Evolutionary conservation across 352 stramenopile species (phyloP), one percentile per base, ranked within the genome.

Genomic region (Phytophthora hibernalis): DNA sequence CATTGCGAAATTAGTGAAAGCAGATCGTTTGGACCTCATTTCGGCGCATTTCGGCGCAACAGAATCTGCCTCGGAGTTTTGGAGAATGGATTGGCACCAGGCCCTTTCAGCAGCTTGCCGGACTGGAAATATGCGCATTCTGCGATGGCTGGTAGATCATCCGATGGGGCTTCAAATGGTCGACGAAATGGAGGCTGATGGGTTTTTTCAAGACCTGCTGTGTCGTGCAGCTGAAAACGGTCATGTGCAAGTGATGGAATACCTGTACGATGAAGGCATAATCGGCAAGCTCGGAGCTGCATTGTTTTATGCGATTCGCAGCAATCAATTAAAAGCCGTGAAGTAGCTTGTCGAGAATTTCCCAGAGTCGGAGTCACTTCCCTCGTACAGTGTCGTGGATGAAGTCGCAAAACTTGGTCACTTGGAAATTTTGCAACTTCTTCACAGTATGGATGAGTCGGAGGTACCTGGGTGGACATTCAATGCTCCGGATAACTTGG

Each of bases 91-190:
- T 31, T 51, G 44, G 44, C 10, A 30, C 12, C 22, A 5, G 5
- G 13, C 10, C 10, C 22, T 51, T 33, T 11, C 43, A 21, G 22
- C 44, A 18, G 44, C 22, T 20, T 51, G 44, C 16, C 11, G 20
- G 5, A 16, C 33, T 38, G 33, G 33, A 3, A 38, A 38, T 38
- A 13, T 38, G 10, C 11, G 11, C 13, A 12, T 51, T 1, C 11
- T 51, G 11, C 9, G 28, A 20, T 51, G 44, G 44, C 1, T 51
- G 44, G 44, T 51, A 3, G 44, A 51, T 21, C 44, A 51, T 20
- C 22, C 44, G n/a, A n/a, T n/a, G n/a, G n/a, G n/a, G n/a, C n/a
- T n/a, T n/a, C 11, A 51, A 6, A 9, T 11, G 1, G 35, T 51
- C 15, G 44, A 31, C 8, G 33, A 38, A 38, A 38, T 38, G n/a